phyloP scores from a whole-genome alignment of 116 monocot species.

The Iris pallida region DNA sequence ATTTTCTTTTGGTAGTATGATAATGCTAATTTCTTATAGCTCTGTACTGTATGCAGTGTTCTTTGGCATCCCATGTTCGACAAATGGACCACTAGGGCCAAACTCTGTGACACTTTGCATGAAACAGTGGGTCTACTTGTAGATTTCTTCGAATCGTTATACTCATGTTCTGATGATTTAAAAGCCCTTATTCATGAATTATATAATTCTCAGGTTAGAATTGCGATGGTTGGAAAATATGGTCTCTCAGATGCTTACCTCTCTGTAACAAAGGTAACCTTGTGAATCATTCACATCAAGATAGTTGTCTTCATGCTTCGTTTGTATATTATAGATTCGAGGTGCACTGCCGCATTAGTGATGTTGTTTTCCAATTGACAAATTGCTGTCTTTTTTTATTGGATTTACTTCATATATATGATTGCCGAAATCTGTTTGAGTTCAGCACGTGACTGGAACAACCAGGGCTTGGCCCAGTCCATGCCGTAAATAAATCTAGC shows the following conservation, averaged over 20 bases:
- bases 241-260: conserved; percentile 92
- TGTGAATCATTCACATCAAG: background rate
- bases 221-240: conserved; percentile 94
- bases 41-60: conserved; percentile 26
- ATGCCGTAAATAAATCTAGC: too few relatives aligned
- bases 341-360: too few relatives aligned
- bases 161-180: background rate
- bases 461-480: too few relatives aligned
- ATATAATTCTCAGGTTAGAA: conserved; percentile 59
- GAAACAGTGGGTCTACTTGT: conserved; percentile 48
- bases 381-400: too few relatives aligned
- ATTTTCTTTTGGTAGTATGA: background rate
- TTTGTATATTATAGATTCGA: too few relatives aligned
- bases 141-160: conserved; percentile 2
- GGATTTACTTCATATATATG: too few relatives aligned
- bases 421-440: too few relatives aligned
- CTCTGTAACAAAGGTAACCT: conserved; percentile 74
- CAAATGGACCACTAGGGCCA: conserved; percentile 68
- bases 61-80: conserved; percentile 40
- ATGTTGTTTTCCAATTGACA: too few relatives aligned
- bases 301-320: too few relatives aligned
- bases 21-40: background rate
- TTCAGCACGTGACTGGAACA: too few relatives aligned
- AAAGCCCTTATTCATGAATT: background rate
- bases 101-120: conserved; percentile 55